Evolutionary conservation across 768 basidiomycete genomes (phyloP), one percentile per base, ranked within the genome.

Genomic region (Lactarius psammicola): DNA sequence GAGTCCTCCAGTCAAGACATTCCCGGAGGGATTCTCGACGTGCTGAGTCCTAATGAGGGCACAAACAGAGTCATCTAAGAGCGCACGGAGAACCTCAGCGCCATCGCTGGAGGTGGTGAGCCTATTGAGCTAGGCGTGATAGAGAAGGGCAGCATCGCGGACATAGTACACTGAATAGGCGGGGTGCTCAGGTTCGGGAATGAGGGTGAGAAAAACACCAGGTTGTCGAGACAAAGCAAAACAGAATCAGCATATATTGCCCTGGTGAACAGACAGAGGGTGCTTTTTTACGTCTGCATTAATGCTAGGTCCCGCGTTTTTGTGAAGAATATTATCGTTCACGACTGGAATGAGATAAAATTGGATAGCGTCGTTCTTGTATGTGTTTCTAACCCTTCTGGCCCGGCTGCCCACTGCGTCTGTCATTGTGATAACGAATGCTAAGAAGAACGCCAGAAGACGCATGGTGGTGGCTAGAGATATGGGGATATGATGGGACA

Each of bases 31-130:
- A 8, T 62, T 66, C 55, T 36, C 56, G 8, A 66, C 56, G 1
- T 66, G 65, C 62, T 66, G 65, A 2, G 60, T 58, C 23, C 65
- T 38, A 44, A 66, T 26, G 15, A 66, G 49, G 8, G 61, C 65
- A 20, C 38, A 62, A 13, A 62, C 60, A 2, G 56, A 9, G 30
- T 66, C 65, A 9, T 63, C 65, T 6, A 66, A 13, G n/a, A 66
- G 46, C 13, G 55, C n/a, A 20, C 65, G 65, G n/a, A 66, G 60
- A 18, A 23, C 20, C 46, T 18, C 30, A 49, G 36, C 17, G 34
- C 58, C 49, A 18, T 63, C 65, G 26, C 44, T n/a, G 7, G 28
- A 30, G 23, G 34, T 36, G 34, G 26, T 28, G 18, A 66, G 61
- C 10, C 58, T 34, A 30, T 66, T 42, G 30, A 66, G 60, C 65